Percentiles rank a stretch among this genome's conserved stretches.
phyloP scores from a whole-genome alignment of 192 early-diverging fungal genomes.

The Fimicolochytrium jonesii region DNA sequence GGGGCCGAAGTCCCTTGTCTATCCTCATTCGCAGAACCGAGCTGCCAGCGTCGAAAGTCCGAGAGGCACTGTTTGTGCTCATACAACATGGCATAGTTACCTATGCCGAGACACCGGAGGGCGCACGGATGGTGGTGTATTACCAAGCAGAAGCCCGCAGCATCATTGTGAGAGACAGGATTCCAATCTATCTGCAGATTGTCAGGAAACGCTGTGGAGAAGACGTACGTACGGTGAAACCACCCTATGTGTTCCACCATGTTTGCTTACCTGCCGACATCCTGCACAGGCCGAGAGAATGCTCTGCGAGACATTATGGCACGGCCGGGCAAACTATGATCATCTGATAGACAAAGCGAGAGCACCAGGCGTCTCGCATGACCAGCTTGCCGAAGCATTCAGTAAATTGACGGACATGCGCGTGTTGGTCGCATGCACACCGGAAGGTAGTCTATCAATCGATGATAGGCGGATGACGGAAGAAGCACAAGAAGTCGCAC shows the following conservation, averaged over 20 bases:
- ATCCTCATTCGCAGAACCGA: conserved; percentile 47
- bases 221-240: conserved; percentile 11
- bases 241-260: too few species aligned
- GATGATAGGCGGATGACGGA: conserved; percentile 28
- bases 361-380: conserved; percentile 4
- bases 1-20: conserved; percentile 65
- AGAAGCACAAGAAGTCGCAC: conserved; percentile 29
- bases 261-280: too few species aligned
- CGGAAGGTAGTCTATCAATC: conserved; percentile 22
- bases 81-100: conserved; percentile 82
- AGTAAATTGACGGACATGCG: conserved; percentile 15
- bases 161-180: conserved; percentile 53
- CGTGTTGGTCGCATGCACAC: conserved; percentile 21
- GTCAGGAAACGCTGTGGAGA: conserved; percentile 21
- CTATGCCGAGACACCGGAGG: conserved; percentile 63
- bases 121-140: conserved; percentile 56
- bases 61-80: conserved; percentile 73
- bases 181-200: conserved; percentile 26
- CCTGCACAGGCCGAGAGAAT: conserved; percentile 1
- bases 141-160: conserved; percentile 57
- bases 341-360: not conserved
- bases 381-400: conserved; percentile 23
- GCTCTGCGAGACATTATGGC: conserved; percentile 16
- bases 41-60: conserved; percentile 49
- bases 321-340: conserved; percentile 30